Evolutionary conservation across 164 flowering plant species (phyloP).

Genomic region (Aristolochia contorta): DNA sequence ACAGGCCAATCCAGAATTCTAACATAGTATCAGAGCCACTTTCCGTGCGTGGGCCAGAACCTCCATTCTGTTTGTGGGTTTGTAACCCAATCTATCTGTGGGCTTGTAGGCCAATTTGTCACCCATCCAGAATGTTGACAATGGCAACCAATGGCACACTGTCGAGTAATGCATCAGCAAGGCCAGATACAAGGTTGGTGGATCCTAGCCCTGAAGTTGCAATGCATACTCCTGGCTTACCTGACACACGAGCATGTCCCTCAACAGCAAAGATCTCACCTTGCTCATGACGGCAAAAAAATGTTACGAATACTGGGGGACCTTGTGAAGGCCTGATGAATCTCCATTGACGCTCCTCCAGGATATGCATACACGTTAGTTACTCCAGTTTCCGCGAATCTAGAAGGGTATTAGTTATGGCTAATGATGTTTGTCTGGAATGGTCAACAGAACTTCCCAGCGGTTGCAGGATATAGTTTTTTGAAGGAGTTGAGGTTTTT

Average conservation of each 20-base stretch:
- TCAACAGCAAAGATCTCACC: slow-evolving; percentile 66
- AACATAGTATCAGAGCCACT: too few species aligned
- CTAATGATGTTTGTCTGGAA: background rate
- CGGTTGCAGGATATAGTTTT: background rate
- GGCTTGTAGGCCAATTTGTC: too few species aligned
- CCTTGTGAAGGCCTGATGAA: slow-evolving; percentile 65
- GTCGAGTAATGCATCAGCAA: slow-evolving; percentile 62
- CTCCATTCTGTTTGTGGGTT: too few species aligned
- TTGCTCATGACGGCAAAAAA: slow-evolving; percentile 61
- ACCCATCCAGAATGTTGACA: too few species aligned
- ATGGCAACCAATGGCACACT: slow-evolving; percentile 53
- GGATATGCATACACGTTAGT: slow-evolving; percentile 54
- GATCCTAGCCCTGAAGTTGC: slow-evolving; percentile 82
- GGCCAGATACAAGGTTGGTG: slow-evolving; percentile 60
- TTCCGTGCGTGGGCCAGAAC: too few species aligned
- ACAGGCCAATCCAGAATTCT: too few species aligned
- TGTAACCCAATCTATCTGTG: too few species aligned
- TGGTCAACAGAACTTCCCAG: background rate
- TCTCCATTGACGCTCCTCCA: slow-evolving; percentile 69
- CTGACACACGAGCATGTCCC: slow-evolving; percentile 59
- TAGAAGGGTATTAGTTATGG: slow-evolving; percentile 8
- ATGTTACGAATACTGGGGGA: slow-evolving; percentile 36
- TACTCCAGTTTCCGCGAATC: slow-evolving; percentile 31
- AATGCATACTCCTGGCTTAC: slow-evolving; percentile 54
- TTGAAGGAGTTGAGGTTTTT: background rate